phyloP scores from a whole-genome alignment of 495 filamentous ascomycete genomes.

The Podospora appendiculata region DNA sequence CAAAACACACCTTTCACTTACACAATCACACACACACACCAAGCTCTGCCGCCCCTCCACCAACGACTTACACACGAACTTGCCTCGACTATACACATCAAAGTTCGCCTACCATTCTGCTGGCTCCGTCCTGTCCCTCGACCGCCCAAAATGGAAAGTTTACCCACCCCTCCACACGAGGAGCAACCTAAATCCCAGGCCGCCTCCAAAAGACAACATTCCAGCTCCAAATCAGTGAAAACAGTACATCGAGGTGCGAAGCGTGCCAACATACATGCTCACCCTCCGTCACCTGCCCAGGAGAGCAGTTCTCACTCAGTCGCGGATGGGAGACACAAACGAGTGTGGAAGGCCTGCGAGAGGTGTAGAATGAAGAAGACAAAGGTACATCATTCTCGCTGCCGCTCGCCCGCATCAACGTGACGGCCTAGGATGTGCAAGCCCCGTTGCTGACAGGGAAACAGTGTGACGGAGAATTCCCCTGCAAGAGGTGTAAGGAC shows the following conservation, averaged over 20 bases:
- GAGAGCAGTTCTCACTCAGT: slow-evolving; percentile 21
- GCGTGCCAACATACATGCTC: slow-evolving; percentile 20
- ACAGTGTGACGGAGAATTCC: slow-evolving; percentile 61
- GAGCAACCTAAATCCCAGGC: slow-evolving; percentile 26
- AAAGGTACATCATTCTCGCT: slow-evolving; percentile 37
- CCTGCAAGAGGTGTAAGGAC: slow-evolving; percentile 60
- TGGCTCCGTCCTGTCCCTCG: no score
- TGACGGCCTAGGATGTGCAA: slow-evolving; percentile 5
- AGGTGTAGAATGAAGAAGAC: slow-evolving; percentile 66
- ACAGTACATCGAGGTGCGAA: slow-evolving; percentile 19
- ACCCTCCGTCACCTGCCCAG: slow-evolving; percentile 18
- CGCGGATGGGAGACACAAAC: slow-evolving; percentile 47
- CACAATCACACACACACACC: slow-evolving; percentile 1
- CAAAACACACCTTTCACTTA: not conserved
- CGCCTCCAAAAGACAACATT: slow-evolving; percentile 13
- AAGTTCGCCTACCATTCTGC: no score
- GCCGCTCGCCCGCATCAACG: not conserved
- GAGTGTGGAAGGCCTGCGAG: slow-evolving; percentile 66
- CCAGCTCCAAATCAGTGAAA: slow-evolving; percentile 22
- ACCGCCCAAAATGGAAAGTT: slow-evolving; percentile 30
- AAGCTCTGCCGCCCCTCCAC: not conserved
- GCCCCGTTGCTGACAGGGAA: not conserved
- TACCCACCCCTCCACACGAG: slow-evolving; percentile 40
- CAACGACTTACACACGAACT: slow-evolving; percentile 8
- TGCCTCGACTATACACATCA: no score